Evolutionary conservation across 768 basidiomycete genomes (phyloP), one percentile per base, ranked within the genome.

Genomic region (Gyrodon lividus): DNA sequence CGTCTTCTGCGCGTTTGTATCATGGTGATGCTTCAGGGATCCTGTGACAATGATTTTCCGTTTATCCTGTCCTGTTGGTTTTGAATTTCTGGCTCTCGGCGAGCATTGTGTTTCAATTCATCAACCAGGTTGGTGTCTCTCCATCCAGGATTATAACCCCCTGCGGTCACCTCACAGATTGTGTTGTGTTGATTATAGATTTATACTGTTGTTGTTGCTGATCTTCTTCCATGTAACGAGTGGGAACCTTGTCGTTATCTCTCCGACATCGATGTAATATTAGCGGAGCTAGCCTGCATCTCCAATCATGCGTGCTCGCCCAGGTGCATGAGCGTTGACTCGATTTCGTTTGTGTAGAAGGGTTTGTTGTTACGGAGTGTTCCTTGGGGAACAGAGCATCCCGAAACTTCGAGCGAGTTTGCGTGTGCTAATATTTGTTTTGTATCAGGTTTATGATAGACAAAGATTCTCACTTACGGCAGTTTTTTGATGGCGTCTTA

Each of bases 1-100:
- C 4, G 31, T 55, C n/a, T n/a, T 41, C 5, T 33, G 47, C 28
- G 45, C 33, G 19, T 59, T 26, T 1, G 43, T 38, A 10, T 46
- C 43, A 20, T 47, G 37, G 40, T 52, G 46, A 47, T 59, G 54
- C 51, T 60, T 56, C 33, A 23, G 24, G n/a, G 35, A 35, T 13
- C 54, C 54, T 6, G 26, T 48, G 8, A 24, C 23, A 12, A 24
- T 37, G 39, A 45, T 16, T 60, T 5, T 48, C 30, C 4, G 6
- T 33, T 2, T 42, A 24, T 31, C 12, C n/a, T 41, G 23, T 9
- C 16, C 6, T 49, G 41, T 39, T 17, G 34, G 40, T 17, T 2
- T 9, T 47, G 9, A 41, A 19, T 1, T 26, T 28, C 17, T 1
- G 48, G 16, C 26, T 46, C 3, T 33, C 31, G 17, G 7, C 37